Percentiles rank a stretch among this genome's conserved stretches.
Conservation (phyloP, 2,329 filamentous ascomycete genomes). For the Moelleriella libera region DNA sequence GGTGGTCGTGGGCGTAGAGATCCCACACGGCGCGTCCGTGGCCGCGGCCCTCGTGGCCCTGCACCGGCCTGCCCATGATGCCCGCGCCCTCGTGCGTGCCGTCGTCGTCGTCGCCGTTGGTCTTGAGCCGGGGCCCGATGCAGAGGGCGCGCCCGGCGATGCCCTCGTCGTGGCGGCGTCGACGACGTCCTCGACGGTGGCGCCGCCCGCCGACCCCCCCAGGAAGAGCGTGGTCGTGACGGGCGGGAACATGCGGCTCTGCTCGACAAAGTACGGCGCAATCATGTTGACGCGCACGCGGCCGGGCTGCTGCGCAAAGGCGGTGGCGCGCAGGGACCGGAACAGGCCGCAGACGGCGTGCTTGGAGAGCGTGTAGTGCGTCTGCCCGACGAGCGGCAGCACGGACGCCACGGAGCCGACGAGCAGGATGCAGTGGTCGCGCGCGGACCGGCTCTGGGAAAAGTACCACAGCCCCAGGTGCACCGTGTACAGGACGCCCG, state of each 20-base stretch:
- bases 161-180: slow-evolving; percentile 44
- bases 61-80: slow-evolving; percentile 4
- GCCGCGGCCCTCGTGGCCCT: slow-evolving; percentile 20
- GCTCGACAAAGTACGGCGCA: slow-evolving; percentile 53
- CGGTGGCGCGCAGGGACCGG: slow-evolving; percentile 37
- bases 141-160: slow-evolving; percentile 43
- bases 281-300: slow-evolving; percentile 51
- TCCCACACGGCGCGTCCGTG: slow-evolving; percentile 41
- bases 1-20: slow-evolving; percentile 43
- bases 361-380: slow-evolving; percentile 47
- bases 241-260: slow-evolving; percentile 37
- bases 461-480: slow-evolving; percentile 43
- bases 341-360: slow-evolving; percentile 54
- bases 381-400: slow-evolving; percentile 24
- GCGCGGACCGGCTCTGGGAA: slow-evolving; percentile 19
- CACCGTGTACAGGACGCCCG: slow-evolving; percentile 49
- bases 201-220: slow-evolving; percentile 35
- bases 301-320: slow-evolving; percentile 13
- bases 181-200: slow-evolving; percentile 43
- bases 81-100: too few species aligned
- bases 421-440: slow-evolving; percentile 40
- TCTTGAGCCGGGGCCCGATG: slow-evolving; percentile 37
- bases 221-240: slow-evolving; percentile 32
- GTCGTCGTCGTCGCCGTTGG: too few species aligned
- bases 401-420: slow-evolving; percentile 48